These are phyloP conservation scores for Fraxinus pennsylvanica DNA, from an alignment of 257 asterid genomes.

Conservation along the genomic window DNA sequence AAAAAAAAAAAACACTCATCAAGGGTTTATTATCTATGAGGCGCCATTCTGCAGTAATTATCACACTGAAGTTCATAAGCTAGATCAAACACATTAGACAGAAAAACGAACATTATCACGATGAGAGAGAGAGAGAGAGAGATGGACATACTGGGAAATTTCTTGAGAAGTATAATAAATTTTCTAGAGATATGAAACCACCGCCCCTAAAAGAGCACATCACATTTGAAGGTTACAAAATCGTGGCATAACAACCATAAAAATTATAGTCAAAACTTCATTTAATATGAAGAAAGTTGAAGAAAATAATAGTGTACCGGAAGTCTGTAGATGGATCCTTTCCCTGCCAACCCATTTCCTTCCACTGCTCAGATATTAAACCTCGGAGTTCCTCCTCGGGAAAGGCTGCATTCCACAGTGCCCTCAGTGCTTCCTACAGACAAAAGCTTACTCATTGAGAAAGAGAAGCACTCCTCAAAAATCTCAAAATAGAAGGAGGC, in stretches of 20 bases:
- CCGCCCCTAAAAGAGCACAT: constrained; percentile 72
- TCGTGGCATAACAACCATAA: neutral
- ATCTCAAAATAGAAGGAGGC: constrained; percentile 12
- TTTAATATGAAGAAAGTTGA: constrained; percentile 18
- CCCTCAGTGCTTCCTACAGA: constrained; percentile 74
- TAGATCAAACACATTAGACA: neutral
- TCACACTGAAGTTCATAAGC: neutral
- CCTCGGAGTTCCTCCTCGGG: constrained; percentile 82
- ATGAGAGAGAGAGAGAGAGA: constrained; percentile 23
- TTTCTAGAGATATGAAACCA: constrained; percentile 94
- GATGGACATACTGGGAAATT: constrained; percentile 73
- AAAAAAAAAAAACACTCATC: neutral
- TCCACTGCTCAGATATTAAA: constrained; percentile 97
- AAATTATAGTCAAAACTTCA: constrained; percentile 13
- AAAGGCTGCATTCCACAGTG: constrained; percentile 87
- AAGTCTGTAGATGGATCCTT: constrained; percentile 99
- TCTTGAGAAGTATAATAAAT: constrained; percentile 78
- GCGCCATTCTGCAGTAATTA: neutral
- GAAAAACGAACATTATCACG: neutral
- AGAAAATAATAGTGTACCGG: constrained; percentile 48
- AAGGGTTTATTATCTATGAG: neutral
- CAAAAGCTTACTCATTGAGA: constrained; percentile 19
- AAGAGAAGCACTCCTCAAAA: constrained; percentile 18
- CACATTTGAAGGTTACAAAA: constrained; percentile 18
- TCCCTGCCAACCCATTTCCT: constrained; percentile 99